Percentiles rank a stretch among this genome's conserved stretches.
Evolutionary conservation across 495 filamentous ascomycete species (phyloP).

Genomic region (Sporormia fimetaria): DNA sequence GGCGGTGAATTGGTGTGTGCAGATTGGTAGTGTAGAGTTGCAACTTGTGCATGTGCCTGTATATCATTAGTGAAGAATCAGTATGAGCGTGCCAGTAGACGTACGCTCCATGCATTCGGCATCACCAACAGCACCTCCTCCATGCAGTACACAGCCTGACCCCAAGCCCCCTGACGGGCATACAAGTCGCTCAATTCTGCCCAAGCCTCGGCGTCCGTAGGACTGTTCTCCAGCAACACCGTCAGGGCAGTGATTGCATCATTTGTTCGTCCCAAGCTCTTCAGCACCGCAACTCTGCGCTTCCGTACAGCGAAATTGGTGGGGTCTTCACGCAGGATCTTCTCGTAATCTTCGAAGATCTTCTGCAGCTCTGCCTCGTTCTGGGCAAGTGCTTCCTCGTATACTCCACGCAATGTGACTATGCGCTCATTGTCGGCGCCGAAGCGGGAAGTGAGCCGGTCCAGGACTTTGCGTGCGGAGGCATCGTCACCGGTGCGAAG

Average conservation of each 20-base stretch:
- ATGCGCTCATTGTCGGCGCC: conserved; percentile 71
- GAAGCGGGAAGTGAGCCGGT: conserved; percentile 65
- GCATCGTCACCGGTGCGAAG: conserved; percentile 75
- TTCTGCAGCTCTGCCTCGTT: conserved; percentile 50
- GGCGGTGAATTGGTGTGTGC: conserved; percentile 38
- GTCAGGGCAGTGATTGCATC: conserved; percentile 67
- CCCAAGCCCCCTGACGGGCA: conserved; percentile 57
- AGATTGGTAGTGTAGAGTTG: conserved; percentile 67
- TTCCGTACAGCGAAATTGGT: conserved; percentile 79
- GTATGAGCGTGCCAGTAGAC: no score
- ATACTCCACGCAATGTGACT: conserved; percentile 67
- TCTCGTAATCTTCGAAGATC: conserved; percentile 65
- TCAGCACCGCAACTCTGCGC: conserved; percentile 68
- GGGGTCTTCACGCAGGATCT: conserved; percentile 57
- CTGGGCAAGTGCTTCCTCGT: conserved; percentile 72
- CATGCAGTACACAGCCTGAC: conserved; percentile 75
- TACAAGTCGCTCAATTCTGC: conserved; percentile 84
- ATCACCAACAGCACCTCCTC: conserved; percentile 81
- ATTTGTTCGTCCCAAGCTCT: conserved; percentile 51
- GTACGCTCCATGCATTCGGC: conserved; percentile 93
- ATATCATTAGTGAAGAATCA: neutral
- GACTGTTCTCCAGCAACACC: conserved; percentile 65
- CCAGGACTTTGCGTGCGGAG: conserved; percentile 61
- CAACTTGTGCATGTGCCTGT: conserved; percentile 77
- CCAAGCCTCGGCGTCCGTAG: conserved; percentile 91